Base-by-base conservation (phyloP, 2,329 filamentous ascomycete genomes). In the Hymenoscyphus scutula region DNA sequence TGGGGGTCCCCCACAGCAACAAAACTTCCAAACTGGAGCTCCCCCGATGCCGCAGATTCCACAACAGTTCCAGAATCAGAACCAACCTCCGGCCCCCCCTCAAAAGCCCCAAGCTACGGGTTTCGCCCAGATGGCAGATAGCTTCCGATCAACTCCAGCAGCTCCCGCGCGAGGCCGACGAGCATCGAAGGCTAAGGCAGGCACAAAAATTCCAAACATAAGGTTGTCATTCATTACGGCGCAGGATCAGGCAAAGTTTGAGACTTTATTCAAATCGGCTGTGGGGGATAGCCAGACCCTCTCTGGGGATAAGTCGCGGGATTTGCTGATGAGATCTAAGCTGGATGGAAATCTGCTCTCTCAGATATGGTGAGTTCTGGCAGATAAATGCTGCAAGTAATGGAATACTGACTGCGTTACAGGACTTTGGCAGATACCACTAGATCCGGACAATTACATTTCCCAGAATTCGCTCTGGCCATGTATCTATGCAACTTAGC, bases 401-500 rank as follows among this genome's bases (percentile, higher is more conserved):
- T 56, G 30, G 27, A 58, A 41, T 59, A 53, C 61, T 71, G 61
- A 75, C 63, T 71, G 53, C 11, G 69, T 59, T 15, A 38, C 68
- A 94, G 90, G 92, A 92, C 92, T 23, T 80, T 99, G 25, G 91
- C 92, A 55, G 95, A 99, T 77, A 97, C 95, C 10, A 99, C 95
- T 56, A 94, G 96, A 76, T 95, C 94, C 15, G 95, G 95, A 54
- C 93, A 97, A 76, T 84, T 99, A 34, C 89, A 97, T 74, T 99
- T 99, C 74, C 95, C 95, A 51, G 95, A 99, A 77, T 99, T 99
- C 69, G 95, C 95, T 7, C 82, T 99, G 62, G 91, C 95, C 65
- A 98, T 99, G 95, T 99, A 99, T 72, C 85, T 99, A 34, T 99
- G 95, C 81, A 99, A 98, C 74, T 75, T 99, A 69, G 95, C 89